Percentiles rank a stretch among this genome's conserved stretches.
Evolutionary conservation across 2,329 filamentous ascomycete genomes (phyloP).

Genomic region (Fusarium sp.): DNA sequence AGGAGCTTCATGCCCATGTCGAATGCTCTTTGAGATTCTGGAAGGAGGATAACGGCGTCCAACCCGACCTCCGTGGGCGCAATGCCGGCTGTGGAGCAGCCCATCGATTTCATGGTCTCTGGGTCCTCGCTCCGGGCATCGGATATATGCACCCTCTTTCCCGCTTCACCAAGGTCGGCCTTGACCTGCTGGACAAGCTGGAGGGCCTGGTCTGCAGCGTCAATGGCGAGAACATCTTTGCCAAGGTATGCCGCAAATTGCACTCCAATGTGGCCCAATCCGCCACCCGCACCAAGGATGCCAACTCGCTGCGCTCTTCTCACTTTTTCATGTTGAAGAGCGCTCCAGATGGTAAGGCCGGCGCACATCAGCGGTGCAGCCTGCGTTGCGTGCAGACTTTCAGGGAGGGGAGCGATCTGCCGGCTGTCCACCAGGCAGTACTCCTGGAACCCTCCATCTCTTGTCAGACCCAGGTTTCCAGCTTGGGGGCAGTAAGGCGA

Average conservation of each 20-base stretch:
- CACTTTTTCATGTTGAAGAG: background rate
- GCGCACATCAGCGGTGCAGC: background rate
- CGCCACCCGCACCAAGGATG: background rate
- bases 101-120: background rate
- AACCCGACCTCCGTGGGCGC: background rate
- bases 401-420: background rate
- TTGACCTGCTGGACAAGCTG: background rate
- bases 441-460: background rate
- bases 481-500: background rate
- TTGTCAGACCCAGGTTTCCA: background rate
- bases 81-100: background rate
- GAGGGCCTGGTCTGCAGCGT: background rate
- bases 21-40: background rate
- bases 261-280: background rate
- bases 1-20: background rate
- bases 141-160: background rate
- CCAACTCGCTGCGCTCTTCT: background rate
- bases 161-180: background rate
- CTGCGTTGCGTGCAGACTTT: background rate
- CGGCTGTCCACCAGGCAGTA: background rate
- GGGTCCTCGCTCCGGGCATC: background rate
- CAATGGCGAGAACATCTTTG: background rate
- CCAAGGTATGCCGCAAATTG: background rate
- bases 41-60: background rate
- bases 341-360: background rate